A percentile compares a stretch with the other conserved stretches of the same genome.
phyloP scores from a whole-genome alignment of 2,329 filamentous ascomycete species.

The Phialophora chinensis region DNA sequence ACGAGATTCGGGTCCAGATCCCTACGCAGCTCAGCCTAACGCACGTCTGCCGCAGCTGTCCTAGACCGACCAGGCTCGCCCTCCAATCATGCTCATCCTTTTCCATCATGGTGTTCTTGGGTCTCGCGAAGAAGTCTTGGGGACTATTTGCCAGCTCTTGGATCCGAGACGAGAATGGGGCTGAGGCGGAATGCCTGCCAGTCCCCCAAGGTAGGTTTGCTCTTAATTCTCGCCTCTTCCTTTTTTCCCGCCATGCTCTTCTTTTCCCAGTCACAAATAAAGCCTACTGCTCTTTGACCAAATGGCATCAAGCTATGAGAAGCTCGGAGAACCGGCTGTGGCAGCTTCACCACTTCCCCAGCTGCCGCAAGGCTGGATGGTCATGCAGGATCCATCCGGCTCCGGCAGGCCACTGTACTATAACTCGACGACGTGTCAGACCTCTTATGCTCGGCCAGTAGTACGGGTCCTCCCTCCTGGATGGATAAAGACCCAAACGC shows the following conservation, averaged over 20 bases:
- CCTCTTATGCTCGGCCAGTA: constrained; percentile 14
- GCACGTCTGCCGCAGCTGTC: background rate
- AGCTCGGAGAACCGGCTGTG: background rate
- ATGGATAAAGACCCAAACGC: constrained; percentile 20
- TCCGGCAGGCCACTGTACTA: constrained; percentile 11
- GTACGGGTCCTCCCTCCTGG: constrained; percentile 15
- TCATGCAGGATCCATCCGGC: constrained; percentile 16
- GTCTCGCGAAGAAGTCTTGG: constrained; percentile 10
- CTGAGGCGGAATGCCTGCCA: background rate
- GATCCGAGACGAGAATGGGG: constrained; percentile 6
- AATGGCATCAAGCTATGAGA: constrained; percentile 8
- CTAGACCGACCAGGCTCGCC: background rate
- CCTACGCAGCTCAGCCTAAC: background rate
- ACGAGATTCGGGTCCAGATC: background rate
- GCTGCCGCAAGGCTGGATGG: constrained; percentile 18
- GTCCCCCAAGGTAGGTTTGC: constrained; percentile 5
- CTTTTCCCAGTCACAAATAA: background rate
- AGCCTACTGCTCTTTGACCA: background rate
- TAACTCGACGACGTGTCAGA: constrained; percentile 12
- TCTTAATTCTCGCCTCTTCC: constrained; percentile 3
- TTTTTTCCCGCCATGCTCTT: background rate
- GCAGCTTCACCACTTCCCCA: background rate
- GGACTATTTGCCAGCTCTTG: background rate
- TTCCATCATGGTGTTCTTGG: constrained; percentile 4
- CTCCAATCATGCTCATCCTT: constrained; percentile 4